Percentiles rank a stretch among this genome's conserved stretches.
phyloP scores from a whole-genome alignment of 1,139 yeast genomes.

The Schizosaccharomyces versatilis region DNA sequence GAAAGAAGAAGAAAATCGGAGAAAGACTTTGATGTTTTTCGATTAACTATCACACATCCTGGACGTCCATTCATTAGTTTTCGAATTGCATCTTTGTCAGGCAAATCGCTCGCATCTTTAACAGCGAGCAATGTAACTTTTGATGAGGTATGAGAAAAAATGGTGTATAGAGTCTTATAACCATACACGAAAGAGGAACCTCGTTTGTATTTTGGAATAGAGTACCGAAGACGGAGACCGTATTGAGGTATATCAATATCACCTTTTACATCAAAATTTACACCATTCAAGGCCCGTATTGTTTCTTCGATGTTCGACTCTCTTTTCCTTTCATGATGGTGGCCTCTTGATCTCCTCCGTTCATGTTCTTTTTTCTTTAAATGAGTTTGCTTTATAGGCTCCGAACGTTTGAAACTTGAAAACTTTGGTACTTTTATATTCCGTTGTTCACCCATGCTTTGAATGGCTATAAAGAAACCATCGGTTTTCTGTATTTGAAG shows the following conservation, averaged over 20 bases:
- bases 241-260: not conserved
- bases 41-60: too few relatives aligned
- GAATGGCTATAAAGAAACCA: too few relatives aligned
- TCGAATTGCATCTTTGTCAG: too few relatives aligned
- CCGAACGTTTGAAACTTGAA: not conserved
- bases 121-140: too few relatives aligned
- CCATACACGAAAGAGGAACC: not conserved
- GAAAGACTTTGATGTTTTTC: too few relatives aligned
- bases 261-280: not conserved
- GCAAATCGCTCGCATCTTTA: too few relatives aligned
- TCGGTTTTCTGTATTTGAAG: too few relatives aligned
- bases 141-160: too few relatives aligned
- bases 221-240: not conserved
- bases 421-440: not conserved
- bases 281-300: not conserved
- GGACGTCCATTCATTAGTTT: too few relatives aligned
- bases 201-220: not conserved
- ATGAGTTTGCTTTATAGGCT: not conserved
- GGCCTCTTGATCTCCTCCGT: not conserved
- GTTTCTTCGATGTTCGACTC: not conserved
- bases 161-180: too few relatives aligned
- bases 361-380: not conserved
- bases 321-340: not conserved
- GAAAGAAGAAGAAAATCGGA: too few relatives aligned
- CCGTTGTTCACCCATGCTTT: too few relatives aligned